Percentiles rank a stretch among this genome's conserved stretches.
phyloP scores from a whole-genome alignment of 805 yeast genomes.

The Lipomyces anomalus region DNA sequence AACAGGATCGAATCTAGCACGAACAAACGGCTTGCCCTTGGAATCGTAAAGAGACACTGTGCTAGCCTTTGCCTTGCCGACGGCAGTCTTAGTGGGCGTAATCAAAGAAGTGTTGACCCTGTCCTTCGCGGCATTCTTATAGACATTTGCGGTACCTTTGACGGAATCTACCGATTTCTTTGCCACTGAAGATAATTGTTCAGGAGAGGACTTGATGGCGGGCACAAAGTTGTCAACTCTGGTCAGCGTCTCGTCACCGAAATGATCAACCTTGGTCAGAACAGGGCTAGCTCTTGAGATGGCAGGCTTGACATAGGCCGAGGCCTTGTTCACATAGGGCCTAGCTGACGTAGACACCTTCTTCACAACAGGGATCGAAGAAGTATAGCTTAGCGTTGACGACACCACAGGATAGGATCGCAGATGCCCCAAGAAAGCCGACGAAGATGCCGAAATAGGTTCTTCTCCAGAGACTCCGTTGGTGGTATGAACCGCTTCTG shows the following conservation, averaged over 20 bases:
- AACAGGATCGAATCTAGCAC: slow-evolving; percentile 59
- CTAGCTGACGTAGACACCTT: slow-evolving; percentile 18
- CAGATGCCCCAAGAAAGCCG: slow-evolving; percentile 18
- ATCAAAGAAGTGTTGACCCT: slow-evolving; percentile 45
- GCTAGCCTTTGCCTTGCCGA: slow-evolving; percentile 45
- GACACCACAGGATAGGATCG: slow-evolving; percentile 19
- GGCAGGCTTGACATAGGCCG: slow-evolving; percentile 32
- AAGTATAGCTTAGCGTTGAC: slow-evolving; percentile 19
- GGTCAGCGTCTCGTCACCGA: slow-evolving; percentile 51
- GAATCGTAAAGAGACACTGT: slow-evolving; percentile 50
- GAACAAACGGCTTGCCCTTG: slow-evolving; percentile 56
- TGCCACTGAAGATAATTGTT: slow-evolving; percentile 41
- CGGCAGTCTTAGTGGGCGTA: slow-evolving; percentile 37
- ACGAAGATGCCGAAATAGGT: too few relatives aligned
- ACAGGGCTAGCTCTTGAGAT: slow-evolving; percentile 41
- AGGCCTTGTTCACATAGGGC: slow-evolving; percentile 19
- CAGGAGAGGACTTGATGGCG: slow-evolving; percentile 54
- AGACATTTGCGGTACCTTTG: slow-evolving; percentile 33
- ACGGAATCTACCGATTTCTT: slow-evolving; percentile 36
- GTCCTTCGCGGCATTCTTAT: slow-evolving; percentile 30
- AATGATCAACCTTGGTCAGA: slow-evolving; percentile 45
- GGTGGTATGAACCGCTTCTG: too few relatives aligned
- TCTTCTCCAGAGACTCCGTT: too few relatives aligned
- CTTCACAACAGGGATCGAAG: slow-evolving; percentile 18
- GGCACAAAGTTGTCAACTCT: slow-evolving; percentile 58